Base-by-base conservation (phyloP, 371 early-diverging fungal species). In the Syncephalastrum sp. region DNA sequence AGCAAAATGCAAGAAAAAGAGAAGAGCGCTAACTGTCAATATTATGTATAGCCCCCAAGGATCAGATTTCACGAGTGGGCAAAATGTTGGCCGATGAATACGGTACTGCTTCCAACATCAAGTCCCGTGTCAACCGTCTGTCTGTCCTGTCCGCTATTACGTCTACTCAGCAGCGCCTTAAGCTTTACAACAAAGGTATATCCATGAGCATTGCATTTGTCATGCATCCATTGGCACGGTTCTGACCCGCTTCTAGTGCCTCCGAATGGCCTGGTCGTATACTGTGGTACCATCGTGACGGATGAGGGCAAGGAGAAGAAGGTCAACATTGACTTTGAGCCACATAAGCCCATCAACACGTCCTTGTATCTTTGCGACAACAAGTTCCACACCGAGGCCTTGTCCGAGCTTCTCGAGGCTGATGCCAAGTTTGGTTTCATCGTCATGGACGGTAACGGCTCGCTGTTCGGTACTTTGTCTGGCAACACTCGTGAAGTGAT, bases 41-140 rank as follows among this genome's bases (percentile, higher is more conserved):
- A 10, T 29, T 52, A 3, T 25, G 38, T 54, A 21, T 21, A 81
- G 82, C 90, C 67, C 96, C 99, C 67, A 84, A 91, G 82, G 95
- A 95, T 81, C 99, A 99, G 76, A 90, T 99, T 59, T 84, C 97
- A 4, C 90, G 90, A 66, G 87, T 90, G 13, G 81, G 86, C 42
- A 94, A 92, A 70, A 97, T 99, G 97, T 87, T 99, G 75, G 94
- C 98, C 33, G 99, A 96, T 73, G 99, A 99, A 87, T 96, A 97
- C 72, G 99, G 99, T 57, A 99, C 99, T 24, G 99, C 99, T n/a
- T 96, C 99, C 69, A 99, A 99, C 85, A 99, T 99, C 76, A 99
- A 99, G 79, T 94, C 95, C 56, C 93, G 99, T 65, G 99, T 99
- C 51, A 99, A 99, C 82, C 85, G 99, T 54, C 86, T 95, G 27